Base-by-base conservation (phyloP, 306 rosid genomes). In the Sicyos baderoa region DNA sequence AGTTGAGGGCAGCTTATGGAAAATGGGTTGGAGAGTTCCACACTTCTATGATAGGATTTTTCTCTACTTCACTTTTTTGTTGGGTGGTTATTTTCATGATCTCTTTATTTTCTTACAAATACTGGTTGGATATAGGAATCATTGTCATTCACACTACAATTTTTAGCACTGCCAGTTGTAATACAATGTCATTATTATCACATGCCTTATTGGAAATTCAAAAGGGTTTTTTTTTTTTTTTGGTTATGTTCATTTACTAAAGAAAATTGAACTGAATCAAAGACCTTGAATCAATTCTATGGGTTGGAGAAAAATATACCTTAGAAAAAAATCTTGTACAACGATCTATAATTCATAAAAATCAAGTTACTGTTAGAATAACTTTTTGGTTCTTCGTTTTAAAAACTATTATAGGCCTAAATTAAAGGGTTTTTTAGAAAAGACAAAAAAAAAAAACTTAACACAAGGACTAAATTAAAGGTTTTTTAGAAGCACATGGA, bases 61-160 rank as follows among this genome's bases (percentile, higher is more conserved):
- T 44, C 44, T 40, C 19, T 29, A 2, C 35, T 29, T 29, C 3
- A 3, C 3, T 3, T 25, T 25, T 25, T 29, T 29, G 35, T 37
- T 0, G 27, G 13, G 32, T 27, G 44, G 9, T 1, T 7, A 9
- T 29, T 59, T 7, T 14, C 23, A 15, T 29, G 32, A 29, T 29
- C 23, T 61, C 3, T 61, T 16, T 17, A 61, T 18, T 60, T 14
- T 1, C 35, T 57, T 15, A 64, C 51, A 65, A 12, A 44, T 65
- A 65, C 51, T 65, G 37, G 71, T 45, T 65, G 54, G 54, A 45
- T 45, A 9, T 22, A 65, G 18, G 37, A 45, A 65, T 65, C 37
- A 14, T 13, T 65, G n/a, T 45, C 12, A 65, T 45, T 44, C 54
- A 65, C 22, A 19, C 71, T 22, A 65, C 18, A 42, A 42, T 42